Evolutionary conservation across 768 basidiomycete genomes (phyloP).

Genomic region (Phylloporus arenicola): DNA sequence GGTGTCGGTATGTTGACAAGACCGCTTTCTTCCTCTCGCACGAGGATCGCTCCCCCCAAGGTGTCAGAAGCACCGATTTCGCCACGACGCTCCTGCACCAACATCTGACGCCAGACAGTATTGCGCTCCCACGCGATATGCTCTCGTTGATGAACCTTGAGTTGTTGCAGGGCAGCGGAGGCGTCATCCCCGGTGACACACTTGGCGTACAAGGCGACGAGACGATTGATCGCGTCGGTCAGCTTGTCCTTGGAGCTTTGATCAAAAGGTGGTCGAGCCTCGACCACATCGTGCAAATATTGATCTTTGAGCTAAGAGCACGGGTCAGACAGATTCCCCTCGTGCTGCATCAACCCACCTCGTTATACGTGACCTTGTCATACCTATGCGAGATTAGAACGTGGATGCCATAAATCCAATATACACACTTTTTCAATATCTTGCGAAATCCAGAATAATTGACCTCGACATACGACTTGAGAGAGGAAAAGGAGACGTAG

Average conservation of each 20-base stretch:
- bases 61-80: constrained; percentile 29
- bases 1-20: constrained; percentile 52
- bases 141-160: constrained; percentile 83
- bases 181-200: constrained; percentile 76
- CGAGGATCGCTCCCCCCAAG: constrained; percentile 41
- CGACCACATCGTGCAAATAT: constrained; percentile 70
- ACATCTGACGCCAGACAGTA: constrained; percentile 97
- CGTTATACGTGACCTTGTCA: constrained; percentile 85
- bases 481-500: constrained; percentile 68
- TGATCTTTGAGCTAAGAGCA: constrained; percentile 59
- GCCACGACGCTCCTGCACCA: constrained; percentile 73
- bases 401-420: background rate
- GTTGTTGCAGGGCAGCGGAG: constrained; percentile 66
- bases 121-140: constrained; percentile 97
- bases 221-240: constrained; percentile 47
- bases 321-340: background rate
- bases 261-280: constrained; percentile 64
- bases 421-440: constrained; percentile 87
- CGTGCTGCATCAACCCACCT: constrained; percentile 31
- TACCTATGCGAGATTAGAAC: constrained; percentile 48
- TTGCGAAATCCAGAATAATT: constrained; percentile 94
- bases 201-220: constrained; percentile 75
- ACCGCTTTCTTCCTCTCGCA: constrained; percentile 37
- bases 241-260: constrained; percentile 57
- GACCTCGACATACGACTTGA: constrained; percentile 84